Evolutionary conservation across 2,329 filamentous ascomycete species (phyloP), one percentile per base, ranked within the genome.

Genomic region (Aspergillus intermedius): DNA sequence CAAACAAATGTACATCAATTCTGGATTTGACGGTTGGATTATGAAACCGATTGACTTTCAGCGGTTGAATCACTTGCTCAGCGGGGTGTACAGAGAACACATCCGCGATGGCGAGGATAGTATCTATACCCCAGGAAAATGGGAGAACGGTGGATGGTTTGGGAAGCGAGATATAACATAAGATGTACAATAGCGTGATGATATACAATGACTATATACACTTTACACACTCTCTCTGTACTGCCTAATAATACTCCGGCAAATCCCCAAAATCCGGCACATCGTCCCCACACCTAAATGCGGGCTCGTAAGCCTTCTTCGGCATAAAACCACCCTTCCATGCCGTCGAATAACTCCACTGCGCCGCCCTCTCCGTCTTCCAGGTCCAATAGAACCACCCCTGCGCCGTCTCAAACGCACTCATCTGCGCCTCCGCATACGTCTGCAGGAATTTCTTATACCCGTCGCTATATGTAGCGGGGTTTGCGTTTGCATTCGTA

Each of bases 381-480:
- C 93, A 95, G 30, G 91, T 97, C 93, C 93, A 98, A 72, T 98
- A 98, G 73, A 95, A 96, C 93, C 93, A 98, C 44, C 93, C 93
- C 85, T 87, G 93, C 5, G 88, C 89, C 54, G 85, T 83, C 69
- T 97, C 91, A 63, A 97, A 98, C 50, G 84, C 88, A 59, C 85
- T 78, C 88, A 98, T 98, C 74, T 98, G 93, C 47, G 91, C 93
- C 70, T 95, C 86, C 5, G 93, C 93, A 71, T 97, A 97, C 70
- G 87, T 88, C 55, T 81, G 80, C 54, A 98, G 75, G 70, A 91
- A 97, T 57, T 83, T 73, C 72, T 93, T 95, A 72, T 98, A 98
- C 4, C 74, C 72, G 49, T 75, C 74, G 34, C 79, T 82, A 74
- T 91, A 97, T 3, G 71, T 64, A 15, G 74, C 70, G 0, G 86